These are phyloP conservation scores for Magnusiomyces paraingens DNA, from an alignment of 1,139 yeast species.

Conservation along the genomic window DNA sequence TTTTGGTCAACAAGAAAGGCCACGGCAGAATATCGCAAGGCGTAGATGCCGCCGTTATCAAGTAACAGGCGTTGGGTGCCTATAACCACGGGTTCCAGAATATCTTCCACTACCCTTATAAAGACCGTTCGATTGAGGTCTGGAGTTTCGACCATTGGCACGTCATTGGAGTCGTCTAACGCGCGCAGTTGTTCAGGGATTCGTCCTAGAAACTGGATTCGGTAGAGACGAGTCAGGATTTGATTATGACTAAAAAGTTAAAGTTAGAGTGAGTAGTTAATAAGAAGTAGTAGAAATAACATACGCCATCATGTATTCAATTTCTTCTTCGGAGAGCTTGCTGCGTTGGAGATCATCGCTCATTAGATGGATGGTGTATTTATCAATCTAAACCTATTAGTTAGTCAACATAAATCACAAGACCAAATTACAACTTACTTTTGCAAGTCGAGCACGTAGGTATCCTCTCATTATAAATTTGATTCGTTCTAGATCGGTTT, in stretches of 20 bases:
- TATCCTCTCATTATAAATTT: conserved; percentile 75
- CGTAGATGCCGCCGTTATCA: conserved; percentile 63
- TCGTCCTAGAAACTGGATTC: conserved; percentile 56
- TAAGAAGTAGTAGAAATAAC: conserved; percentile 21
- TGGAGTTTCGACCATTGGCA: conserved; percentile 75
- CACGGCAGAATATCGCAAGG: conserved; percentile 59
- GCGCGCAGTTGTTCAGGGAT: conserved; percentile 64
- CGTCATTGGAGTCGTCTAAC: conserved; percentile 74
- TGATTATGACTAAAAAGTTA: conserved; percentile 45
- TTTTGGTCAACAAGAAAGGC: conserved; percentile 18
- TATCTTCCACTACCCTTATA: conserved; percentile 46
- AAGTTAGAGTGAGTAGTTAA: not conserved
- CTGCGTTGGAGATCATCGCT: conserved; percentile 28
- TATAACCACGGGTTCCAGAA: conserved; percentile 33
- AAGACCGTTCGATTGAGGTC: conserved; percentile 72
- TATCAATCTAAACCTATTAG: conserved; percentile 45
- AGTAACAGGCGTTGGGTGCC: conserved; percentile 56
- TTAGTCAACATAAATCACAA: not conserved
- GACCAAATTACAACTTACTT: conserved; percentile 10
- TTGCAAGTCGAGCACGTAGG: conserved; percentile 60
- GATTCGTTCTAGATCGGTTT: conserved; percentile 83
- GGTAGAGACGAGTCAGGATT: conserved; percentile 58
- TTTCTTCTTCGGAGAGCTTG: conserved; percentile 53
- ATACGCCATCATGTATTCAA: conserved; percentile 48
- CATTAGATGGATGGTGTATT: conserved; percentile 51